These are phyloP conservation scores for Lodderomyces pseudojiufengensis DNA, from an alignment of 1,139 yeast genomes.

Conservation along the genomic window DNA sequence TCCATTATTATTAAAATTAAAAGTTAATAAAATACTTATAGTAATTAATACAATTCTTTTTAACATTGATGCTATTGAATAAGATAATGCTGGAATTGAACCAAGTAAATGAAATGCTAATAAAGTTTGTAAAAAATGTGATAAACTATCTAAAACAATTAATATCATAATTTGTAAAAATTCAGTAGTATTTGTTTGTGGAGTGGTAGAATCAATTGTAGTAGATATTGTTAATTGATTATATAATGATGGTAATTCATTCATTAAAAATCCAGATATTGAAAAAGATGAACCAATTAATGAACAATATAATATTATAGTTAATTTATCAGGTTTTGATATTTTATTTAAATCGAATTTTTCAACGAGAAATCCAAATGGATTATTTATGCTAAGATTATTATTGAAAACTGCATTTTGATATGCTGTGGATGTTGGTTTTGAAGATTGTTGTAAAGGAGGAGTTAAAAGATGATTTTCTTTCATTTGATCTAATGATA, in stretches of 20 bases:
- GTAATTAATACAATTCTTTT: conserved; percentile 38
- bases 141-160: conserved; percentile 29
- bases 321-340: conserved; percentile 36
- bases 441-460: neutral
- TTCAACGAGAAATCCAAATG: conserved; percentile 19
- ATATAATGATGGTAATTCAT: conserved; percentile 24
- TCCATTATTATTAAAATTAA: conserved; percentile 18
- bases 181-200: conserved; percentile 20
- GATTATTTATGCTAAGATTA: conserved; percentile 19
- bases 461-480: conserved; percentile 12
- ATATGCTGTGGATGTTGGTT: conserved; percentile 2
- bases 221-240: conserved; percentile 6
- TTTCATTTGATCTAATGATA: conserved; percentile 25
- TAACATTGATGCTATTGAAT: conserved; percentile 44
- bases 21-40: conserved; percentile 28
- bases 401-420: conserved; percentile 17
- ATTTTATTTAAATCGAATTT: conserved; percentile 17
- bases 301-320: conserved; percentile 37
- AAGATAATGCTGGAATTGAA: conserved; percentile 38
- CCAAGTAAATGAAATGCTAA: conserved; percentile 37
- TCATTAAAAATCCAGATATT: conserved; percentile 27
- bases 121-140: conserved; percentile 35
- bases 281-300: conserved; percentile 32
- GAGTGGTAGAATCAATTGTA: conserved; percentile 4
- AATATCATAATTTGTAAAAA: conserved; percentile 22